These are phyloP conservation scores for Thelonectria discophora DNA, from an alignment of 2,329 filamentous ascomycete species.

Conservation along the genomic window DNA sequence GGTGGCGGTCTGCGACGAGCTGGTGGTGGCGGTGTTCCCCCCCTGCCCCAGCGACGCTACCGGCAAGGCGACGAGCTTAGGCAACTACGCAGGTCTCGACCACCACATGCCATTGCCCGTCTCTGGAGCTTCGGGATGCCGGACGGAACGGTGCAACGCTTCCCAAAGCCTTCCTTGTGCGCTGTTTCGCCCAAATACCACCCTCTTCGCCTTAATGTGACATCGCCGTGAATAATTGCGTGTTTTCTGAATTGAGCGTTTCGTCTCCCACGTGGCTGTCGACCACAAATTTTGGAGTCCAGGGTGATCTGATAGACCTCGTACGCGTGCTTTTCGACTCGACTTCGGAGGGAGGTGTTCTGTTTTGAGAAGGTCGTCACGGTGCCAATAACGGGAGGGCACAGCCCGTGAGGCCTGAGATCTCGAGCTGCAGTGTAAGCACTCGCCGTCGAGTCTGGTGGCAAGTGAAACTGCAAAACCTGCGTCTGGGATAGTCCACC, in stretches of 20 bases:
- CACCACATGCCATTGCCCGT: no score
- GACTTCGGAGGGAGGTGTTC: background rate
- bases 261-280: background rate
- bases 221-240: conserved; percentile 6
- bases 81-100: conserved; percentile 8
- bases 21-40: no score
- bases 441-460: conserved; percentile 7
- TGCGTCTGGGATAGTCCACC: background rate
- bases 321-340: background rate
- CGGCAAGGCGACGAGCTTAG: conserved; percentile 28
- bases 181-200: conserved; percentile 7
- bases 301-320: background rate
- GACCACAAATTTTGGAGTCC: background rate
- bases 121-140: no score
- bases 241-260: background rate
- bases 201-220: conserved; percentile 1
- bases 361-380: no score
- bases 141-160: no score
- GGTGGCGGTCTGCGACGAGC: no score
- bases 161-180: no score
- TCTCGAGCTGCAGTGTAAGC: conserved; percentile 20
- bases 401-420: conserved; percentile 23
- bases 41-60: no score
- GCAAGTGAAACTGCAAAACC: background rate
- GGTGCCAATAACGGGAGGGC: conserved; percentile 12